These are phyloP conservation scores for Achaetomium macrosporum DNA, from an alignment of 2,329 filamentous ascomycete species.

Conservation along the genomic window DNA sequence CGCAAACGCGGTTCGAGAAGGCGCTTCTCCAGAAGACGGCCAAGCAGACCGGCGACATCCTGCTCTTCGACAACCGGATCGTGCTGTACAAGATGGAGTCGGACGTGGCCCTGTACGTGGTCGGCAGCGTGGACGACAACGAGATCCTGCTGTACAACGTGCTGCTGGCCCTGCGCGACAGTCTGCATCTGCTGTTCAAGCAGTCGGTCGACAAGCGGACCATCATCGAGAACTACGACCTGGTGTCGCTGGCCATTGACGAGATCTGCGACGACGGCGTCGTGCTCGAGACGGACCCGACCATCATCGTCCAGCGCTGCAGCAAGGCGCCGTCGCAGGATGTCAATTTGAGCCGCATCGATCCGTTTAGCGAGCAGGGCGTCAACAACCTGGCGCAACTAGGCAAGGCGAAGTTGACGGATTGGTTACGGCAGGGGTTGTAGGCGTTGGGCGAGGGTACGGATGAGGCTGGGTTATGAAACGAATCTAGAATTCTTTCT, in stretches of 20 bases:
- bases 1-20: conserved; percentile 96
- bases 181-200: conserved; percentile 88
- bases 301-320: conserved; percentile 85
- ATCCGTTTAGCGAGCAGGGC: conserved; percentile 83
- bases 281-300: conserved; percentile 94
- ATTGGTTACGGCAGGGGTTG: conserved; percentile 81
- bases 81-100: conserved; percentile 98
- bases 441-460: conserved; percentile 33
- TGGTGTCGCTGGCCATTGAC: conserved; percentile 88
- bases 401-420: conserved; percentile 84
- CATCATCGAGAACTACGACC: conserved; percentile 97
- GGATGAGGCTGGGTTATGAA: conserved; percentile 8
- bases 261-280: conserved; percentile 95
- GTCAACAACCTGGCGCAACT: conserved; percentile 91
- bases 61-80: conserved; percentile 93
- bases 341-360: conserved; percentile 86
- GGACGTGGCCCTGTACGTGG: conserved; percentile 93
- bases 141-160: conserved; percentile 96
- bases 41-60: conserved; percentile 92
- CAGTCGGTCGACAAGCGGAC: conserved; percentile 97
- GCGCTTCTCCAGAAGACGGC: conserved; percentile 91
- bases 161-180: conserved; percentile 82
- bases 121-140: conserved; percentile 89
- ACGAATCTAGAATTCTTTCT: conserved; percentile 1
- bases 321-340: conserved; percentile 89